Evolutionary conservation across 2,329 filamentous ascomycete genomes (phyloP), one percentile per base, ranked within the genome.

Genomic region (Colletotrichum sp.): DNA sequence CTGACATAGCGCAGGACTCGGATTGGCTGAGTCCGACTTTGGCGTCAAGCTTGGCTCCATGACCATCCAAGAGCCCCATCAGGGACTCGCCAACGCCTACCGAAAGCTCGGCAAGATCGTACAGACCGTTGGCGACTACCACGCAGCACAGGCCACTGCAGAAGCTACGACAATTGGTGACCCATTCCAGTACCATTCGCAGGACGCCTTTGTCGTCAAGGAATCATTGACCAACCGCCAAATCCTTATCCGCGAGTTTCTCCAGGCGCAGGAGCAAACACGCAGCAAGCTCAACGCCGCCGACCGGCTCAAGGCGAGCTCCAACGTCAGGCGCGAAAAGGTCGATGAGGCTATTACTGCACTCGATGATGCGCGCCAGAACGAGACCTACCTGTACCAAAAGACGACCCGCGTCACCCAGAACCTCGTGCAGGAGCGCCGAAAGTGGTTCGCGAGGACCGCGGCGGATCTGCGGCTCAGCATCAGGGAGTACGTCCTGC

Each of bases 221-320:
- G 97, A 99, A 84, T 98, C 96, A 13, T 90, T 99, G 78, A 99
- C 97, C 6, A 99, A 99, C 87, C 95, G 97, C 15, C 97, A 99
- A 86, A 98, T 99, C 78, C 91, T 99, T 24, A 94, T 98, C 59
- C 95, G 97, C 75, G 97, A 99, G 82, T 93, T 99, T 76, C 87
- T 98, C 30, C 95, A 98, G 85, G 96, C 97, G 1, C 96, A 99
- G 83, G 95, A 98, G 83, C 89, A 89, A 26, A 96, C 96, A 2
- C 93, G 95, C 78, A 95, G 92, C 85, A 97, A 96, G 84, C 91
- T 97, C 52, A 92, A 93, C 78, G 95, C 96, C 2, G 96, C 96
- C 2, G 96, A 99, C 84, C 92, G 97, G 60, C 90, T 99, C 76
- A 98, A 98, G 83, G 92, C 93, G 21, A 95, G 93, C 84, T 94